These are phyloP conservation scores for Aquanectria penicillioides DNA, from an alignment of 2,329 filamentous ascomycete genomes.

Conservation along the genomic window DNA sequence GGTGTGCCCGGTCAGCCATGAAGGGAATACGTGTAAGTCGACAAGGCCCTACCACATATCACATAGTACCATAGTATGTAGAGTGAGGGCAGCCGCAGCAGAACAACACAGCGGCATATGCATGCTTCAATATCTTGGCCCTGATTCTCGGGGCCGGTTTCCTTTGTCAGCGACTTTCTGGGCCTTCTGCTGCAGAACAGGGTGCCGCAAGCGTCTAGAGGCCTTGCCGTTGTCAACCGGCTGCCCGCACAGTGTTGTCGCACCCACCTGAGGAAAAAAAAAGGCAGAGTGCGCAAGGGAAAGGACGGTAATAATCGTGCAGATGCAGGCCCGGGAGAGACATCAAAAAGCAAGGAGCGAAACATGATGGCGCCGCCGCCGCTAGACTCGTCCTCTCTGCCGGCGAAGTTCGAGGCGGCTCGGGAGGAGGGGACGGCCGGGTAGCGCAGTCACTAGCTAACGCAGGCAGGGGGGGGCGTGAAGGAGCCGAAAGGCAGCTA, in stretches of 20 bases:
- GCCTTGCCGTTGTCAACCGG: neutral
- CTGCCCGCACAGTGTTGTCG: conserved; percentile 22
- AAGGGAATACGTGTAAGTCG: conserved; percentile 36
- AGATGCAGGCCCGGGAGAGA: conserved; percentile 30
- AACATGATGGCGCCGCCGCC: conserved; percentile 14
- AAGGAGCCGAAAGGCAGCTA: conserved; percentile 1
- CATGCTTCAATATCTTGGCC: conserved; percentile 28
- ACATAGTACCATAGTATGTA: no score
- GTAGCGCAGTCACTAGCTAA: conserved; percentile 34
- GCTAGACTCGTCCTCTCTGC: conserved; percentile 6
- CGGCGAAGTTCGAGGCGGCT: conserved; percentile 32
- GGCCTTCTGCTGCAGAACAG: conserved; percentile 12
- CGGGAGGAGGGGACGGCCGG: conserved; percentile 31
- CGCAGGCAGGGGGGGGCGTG: conserved; percentile 24
- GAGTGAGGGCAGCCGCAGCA: conserved; percentile 31
- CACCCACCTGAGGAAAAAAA: conserved; percentile 20
- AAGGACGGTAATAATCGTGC: conserved; percentile 34
- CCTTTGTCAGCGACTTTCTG: conserved; percentile 11
- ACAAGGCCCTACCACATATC: conserved; percentile 32
- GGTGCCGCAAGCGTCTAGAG: conserved; percentile 15
- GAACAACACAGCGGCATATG: conserved; percentile 40
- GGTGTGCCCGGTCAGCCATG: conserved; percentile 1
- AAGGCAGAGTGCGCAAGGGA: no score
- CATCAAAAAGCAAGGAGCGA: conserved; percentile 20
- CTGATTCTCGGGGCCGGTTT: conserved; percentile 11